phyloP scores from a whole-genome alignment of 2,329 filamentous ascomycete genomes.

The Claviceps capensis region DNA sequence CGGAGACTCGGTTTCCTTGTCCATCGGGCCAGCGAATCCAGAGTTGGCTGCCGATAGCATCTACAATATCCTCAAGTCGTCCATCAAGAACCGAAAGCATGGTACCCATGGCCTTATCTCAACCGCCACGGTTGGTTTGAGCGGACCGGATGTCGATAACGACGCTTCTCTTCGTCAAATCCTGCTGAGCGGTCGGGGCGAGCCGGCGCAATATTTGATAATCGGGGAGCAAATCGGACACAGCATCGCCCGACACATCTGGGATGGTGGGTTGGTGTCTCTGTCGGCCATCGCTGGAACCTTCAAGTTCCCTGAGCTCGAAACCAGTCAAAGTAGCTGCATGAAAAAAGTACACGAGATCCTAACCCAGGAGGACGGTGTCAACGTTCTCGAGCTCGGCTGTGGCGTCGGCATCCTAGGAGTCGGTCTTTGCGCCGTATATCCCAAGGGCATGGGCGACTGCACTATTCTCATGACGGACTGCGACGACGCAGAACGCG shows the following conservation, averaged over 20 bases:
- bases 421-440: constrained; percentile 29
- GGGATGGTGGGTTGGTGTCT: constrained; percentile 41
- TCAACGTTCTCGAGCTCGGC: constrained; percentile 40
- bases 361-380: constrained; percentile 12
- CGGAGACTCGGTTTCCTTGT: constrained; percentile 15
- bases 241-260: constrained; percentile 45
- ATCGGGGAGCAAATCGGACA: constrained; percentile 45
- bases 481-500: constrained; percentile 37
- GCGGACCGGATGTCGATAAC: constrained; percentile 9
- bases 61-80: constrained; percentile 13
- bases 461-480: constrained; percentile 40
- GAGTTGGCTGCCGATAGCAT: constrained; percentile 14
- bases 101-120: constrained; percentile 25
- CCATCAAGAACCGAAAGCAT: constrained; percentile 10
- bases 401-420: constrained; percentile 44
- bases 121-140: constrained; percentile 27
- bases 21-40: constrained; percentile 14
- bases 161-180: constrained; percentile 18
- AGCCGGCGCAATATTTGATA: constrained; percentile 19
- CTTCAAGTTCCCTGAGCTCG: constrained; percentile 14
- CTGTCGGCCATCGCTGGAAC: constrained; percentile 19
- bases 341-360: constrained; percentile 19
- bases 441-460: constrained; percentile 12
- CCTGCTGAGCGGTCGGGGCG: constrained; percentile 11
- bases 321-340: constrained; percentile 14